Evolutionary conservation across 2,329 filamentous ascomycete species (phyloP), one percentile per base, ranked within the genome.

Genomic region (Aspergillus candidus): DNA sequence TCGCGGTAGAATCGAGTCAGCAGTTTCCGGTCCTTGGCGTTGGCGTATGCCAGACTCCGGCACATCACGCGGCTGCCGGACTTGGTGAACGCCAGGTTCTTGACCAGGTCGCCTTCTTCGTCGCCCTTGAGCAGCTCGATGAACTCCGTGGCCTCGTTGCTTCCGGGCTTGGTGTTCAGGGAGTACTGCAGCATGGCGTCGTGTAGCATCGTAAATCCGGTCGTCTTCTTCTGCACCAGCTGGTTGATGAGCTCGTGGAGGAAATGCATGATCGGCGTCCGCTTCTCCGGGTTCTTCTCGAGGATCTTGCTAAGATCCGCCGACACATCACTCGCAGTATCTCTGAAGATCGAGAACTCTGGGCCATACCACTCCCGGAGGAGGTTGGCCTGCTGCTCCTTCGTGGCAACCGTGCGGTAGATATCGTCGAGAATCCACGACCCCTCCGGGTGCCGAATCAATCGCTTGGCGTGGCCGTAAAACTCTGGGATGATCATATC

Each of bases 141-240:
- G 61, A 95, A 96, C 57, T 94, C 89, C 29, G 76, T 86, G 34
- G 88, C 83, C 64, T 97, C 91, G 46, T 87, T 82, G 35, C 83
- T 87, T 3, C 85, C 89, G 4, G 79, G 73, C 52, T 85, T 83
- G 37, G 83, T 81, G 58, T 86, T 91, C 41, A 88, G 72, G 69
- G 91, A 96, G 69, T 96, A 98, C 65, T 98, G 91, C 47, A 96
- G 75, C 90, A 98, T 95, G 39, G 93, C 93, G 60, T 97, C 93
- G 67, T 98, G 94, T 14, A 98, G 79, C 78, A 98, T 94, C 2
- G 91, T 97, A 70, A 98, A 97, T 8, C 88, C 91, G 1, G 88
- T 94, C 71, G 93, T 83, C 71, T 93, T 93, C 79, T 98, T 98
- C 70, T 98, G 90, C 38, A 97, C 79, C 34, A 98, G 78, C 50